These are phyloP conservation scores for Tanacetum coccineum DNA, from an alignment of 129 eudicot species.

Conservation along the genomic window DNA sequence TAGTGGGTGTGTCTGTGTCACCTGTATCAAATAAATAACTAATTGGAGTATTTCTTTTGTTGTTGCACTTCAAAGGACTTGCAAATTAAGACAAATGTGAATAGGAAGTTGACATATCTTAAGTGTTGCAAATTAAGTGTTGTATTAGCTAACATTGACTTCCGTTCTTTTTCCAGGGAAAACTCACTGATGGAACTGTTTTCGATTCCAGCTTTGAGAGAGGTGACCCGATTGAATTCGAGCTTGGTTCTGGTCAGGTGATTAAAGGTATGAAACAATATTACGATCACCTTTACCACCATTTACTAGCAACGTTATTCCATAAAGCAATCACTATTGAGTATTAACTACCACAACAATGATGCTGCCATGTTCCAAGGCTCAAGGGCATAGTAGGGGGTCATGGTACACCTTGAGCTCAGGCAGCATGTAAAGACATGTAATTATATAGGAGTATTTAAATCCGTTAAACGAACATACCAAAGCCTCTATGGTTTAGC, in stretches of 20 bases:
- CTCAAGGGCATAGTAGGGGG: too few relatives aligned
- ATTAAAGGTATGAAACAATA: constrained; percentile 59
- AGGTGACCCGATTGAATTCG: constrained; percentile 96
- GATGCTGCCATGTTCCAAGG: too few relatives aligned
- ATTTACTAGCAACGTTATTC: not conserved
- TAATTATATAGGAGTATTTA: too few relatives aligned
- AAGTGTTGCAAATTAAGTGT: not conserved
- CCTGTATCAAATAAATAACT: not conserved
- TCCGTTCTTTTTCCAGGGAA: constrained; percentile 57
- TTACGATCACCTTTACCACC: not conserved
- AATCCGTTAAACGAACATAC: too few relatives aligned
- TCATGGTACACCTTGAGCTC: too few relatives aligned
- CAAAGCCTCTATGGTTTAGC: too few relatives aligned
- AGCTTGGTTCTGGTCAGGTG: constrained; percentile 94
- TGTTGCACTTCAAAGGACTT: not conserved
- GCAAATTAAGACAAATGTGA: not conserved
- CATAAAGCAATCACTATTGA: too few relatives aligned
- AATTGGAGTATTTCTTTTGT: not conserved
- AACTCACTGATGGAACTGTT: constrained; percentile 97
- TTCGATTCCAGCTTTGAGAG: constrained; percentile 98
- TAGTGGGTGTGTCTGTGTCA: not conserved
- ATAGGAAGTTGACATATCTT: not conserved
- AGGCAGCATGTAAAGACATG: too few relatives aligned
- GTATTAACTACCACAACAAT: too few relatives aligned
- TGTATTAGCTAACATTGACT: constrained; percentile 3